Evolutionary conservation across 2,329 filamentous ascomycete species (phyloP).

Genomic region (Neofusicoccum sp.): DNA sequence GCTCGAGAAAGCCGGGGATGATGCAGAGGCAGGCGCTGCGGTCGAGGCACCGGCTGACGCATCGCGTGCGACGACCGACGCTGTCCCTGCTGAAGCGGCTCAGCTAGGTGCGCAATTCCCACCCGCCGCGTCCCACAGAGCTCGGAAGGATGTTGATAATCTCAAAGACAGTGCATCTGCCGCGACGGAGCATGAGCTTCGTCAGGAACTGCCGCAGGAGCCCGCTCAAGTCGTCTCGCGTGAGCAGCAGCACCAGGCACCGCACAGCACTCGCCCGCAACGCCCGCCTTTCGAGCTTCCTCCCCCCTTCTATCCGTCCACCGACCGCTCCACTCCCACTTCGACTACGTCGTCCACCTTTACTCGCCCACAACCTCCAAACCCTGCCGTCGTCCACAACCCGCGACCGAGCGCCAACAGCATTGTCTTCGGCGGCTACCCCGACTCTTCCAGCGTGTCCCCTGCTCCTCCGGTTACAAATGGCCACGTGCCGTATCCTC

Average conservation of each 20-base stretch:
- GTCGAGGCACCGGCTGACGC: not conserved
- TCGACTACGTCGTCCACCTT: conserved; percentile 24
- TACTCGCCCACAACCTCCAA: conserved; percentile 9
- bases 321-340: conserved; percentile 26
- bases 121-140: no score
- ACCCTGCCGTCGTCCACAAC: conserved; percentile 7
- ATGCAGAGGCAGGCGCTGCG: not conserved
- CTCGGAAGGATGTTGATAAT: not conserved
- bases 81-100: not conserved
- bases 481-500: conserved; percentile 25
- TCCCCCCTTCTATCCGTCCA: conserved; percentile 36
- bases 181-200: not conserved
- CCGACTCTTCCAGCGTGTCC: conserved; percentile 38
- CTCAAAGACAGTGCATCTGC: not conserved
- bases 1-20: not conserved
- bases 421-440: conserved; percentile 41
- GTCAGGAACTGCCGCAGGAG: not conserved
- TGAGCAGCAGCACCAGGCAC: conserved; percentile 28
- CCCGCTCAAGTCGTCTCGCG: conserved; percentile 42
- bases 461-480: conserved; percentile 33
- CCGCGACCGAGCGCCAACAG: conserved; percentile 23
- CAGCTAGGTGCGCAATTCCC: not conserved
- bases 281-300: conserved; percentile 29
- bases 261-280: conserved; percentile 21
- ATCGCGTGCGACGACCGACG: not conserved